A percentile compares a stretch with the other conserved stretches of the same genome.
Evolutionary conservation across 78 protist species (phyloP).

Genomic region (Cavenderia fasciculata): DNA sequence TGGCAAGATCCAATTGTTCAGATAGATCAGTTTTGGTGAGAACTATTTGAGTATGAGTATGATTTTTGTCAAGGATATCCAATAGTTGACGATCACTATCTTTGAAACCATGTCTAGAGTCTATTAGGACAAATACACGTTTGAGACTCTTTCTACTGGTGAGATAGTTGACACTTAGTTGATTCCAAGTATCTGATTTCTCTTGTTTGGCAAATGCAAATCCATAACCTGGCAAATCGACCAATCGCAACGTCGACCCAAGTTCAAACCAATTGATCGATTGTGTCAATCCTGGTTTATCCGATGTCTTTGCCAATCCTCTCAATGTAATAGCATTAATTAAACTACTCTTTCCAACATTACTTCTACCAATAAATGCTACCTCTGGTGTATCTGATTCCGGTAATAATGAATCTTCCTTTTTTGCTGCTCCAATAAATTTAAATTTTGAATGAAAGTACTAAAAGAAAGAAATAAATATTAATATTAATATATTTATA

Average conservation of each 20-base stretch:
- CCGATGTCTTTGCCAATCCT: slow-evolving; percentile 58
- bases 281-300: slow-evolving; percentile 69
- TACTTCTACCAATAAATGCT: slow-evolving; percentile 77
- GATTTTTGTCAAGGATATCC: slow-evolving; percentile 8
- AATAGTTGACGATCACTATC: slow-evolving; percentile 43
- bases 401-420: neutral
- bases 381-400: slow-evolving; percentile 64
- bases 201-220: slow-evolving; percentile 73
- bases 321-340: slow-evolving; percentile 65
- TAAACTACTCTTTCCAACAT: slow-evolving; percentile 72
- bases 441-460: slow-evolving; percentile 11
- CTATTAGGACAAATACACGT: slow-evolving; percentile 46
- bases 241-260: slow-evolving; percentile 6
- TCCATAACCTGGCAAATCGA: slow-evolving; percentile 79
- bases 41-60: slow-evolving; percentile 26
- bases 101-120: slow-evolving; percentile 63
- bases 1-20: slow-evolving; percentile 18
- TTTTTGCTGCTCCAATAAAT: slow-evolving; percentile 19
- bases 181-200: slow-evolving; percentile 18
- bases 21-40: slow-evolving; percentile 66
- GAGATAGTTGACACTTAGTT: slow-evolving; percentile 20
- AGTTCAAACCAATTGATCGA: slow-evolving; percentile 70
- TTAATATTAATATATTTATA: no score
- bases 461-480: no score
- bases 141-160: slow-evolving; percentile 28